Base-by-base conservation (phyloP, 768 basidiomycete species). In the Clitopilus passeckerianus region DNA sequence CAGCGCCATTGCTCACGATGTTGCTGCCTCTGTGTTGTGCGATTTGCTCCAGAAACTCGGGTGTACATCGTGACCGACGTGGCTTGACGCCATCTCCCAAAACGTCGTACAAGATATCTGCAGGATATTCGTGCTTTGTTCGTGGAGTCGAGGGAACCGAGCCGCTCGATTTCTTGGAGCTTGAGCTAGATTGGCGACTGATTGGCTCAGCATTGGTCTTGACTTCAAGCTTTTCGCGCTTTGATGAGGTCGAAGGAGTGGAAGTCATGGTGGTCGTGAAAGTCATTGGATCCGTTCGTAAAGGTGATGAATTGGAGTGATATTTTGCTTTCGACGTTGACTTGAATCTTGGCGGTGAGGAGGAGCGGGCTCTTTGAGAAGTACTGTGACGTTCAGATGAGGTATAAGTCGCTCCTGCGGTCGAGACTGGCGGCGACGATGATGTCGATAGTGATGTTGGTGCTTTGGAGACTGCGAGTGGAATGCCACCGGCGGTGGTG, bases 21-120 rank as follows among this genome's bases (percentile, higher is more conserved):
- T 5, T 50, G 12, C 15, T 16, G 9, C 46, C 46, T 50, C n/a
- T 18, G 20, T 50, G 16, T 57, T 68, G 67, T 14, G 78, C 72
- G 56, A 77, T 68, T 54, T 75, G 73, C 59, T 76, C 74, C 64
- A 81, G 62, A 61, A 78, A 82, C 63, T 79, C 80, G 16, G 79
- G 77, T 9, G 74, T 63, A 61, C 80, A 82, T 57, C 71, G 70
- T 20, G 74, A 76, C 41, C 76, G 76, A 55, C 78, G 77, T 16
- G 46, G 46, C 20, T 50, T 50, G 35, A 75, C 72, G 53, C 73
- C 67, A 56, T 72, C 72, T 57, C 75, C 75, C 35, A 75, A 66
- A 64, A 74, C 68, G 46, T 63, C 67, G 34, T 68, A 66, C 53
- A 77, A 68, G 22, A 68, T 65, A 24, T 74, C 74, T 30, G 67